phyloP scores from a whole-genome alignment of 441 rosid species.

The Gossypium davidsonii region DNA sequence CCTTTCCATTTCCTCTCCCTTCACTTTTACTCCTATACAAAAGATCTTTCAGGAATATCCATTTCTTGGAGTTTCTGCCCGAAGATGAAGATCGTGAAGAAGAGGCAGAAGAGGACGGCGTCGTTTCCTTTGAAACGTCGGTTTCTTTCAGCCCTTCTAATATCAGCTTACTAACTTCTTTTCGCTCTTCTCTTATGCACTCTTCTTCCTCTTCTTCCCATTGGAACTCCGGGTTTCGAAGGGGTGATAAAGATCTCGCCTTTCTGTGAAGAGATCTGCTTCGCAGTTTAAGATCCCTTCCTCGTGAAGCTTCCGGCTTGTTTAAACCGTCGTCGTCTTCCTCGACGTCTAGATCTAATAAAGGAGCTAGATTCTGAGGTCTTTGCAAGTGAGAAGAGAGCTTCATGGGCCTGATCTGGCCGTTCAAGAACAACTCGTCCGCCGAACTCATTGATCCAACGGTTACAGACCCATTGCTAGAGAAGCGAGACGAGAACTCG shows the following conservation, averaged over 20 bases:
- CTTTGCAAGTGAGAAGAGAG: slow-evolving; percentile 36
- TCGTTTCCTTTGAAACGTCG: slow-evolving; percentile 17
- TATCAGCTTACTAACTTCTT: slow-evolving; percentile 9
- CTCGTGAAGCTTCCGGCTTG: slow-evolving; percentile 12
- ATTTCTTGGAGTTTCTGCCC: slow-evolving; percentile 34
- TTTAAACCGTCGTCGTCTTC: slow-evolving; percentile 13
- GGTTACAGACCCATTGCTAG: slow-evolving; percentile 12
- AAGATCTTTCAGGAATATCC: slow-evolving; percentile 33
- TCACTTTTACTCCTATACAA: slow-evolving; percentile 35
- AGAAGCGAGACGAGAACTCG: slow-evolving; percentile 32
- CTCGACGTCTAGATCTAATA: slow-evolving; percentile 24
- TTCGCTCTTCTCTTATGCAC: background rate
- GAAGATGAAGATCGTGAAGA: slow-evolving; percentile 33
- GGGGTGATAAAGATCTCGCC: slow-evolving; percentile 34
- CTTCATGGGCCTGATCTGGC: slow-evolving; percentile 43
- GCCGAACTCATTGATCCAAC: slow-evolving; percentile 35
- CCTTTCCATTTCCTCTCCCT: slow-evolving; percentile 29
- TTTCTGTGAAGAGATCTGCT: slow-evolving; percentile 31
- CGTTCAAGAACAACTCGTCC: slow-evolving; percentile 39
- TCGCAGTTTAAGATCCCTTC: slow-evolving; percentile 31
- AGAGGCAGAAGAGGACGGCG: slow-evolving; percentile 29
- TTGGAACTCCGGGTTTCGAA: slow-evolving; percentile 20
- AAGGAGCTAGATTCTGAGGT: slow-evolving; percentile 29
- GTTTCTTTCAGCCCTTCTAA: slow-evolving; percentile 15
- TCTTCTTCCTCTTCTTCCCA: slow-evolving; percentile 16